Base-by-base conservation (phyloP, 139 green algal species). In the Nannochloris sp. region DNA sequence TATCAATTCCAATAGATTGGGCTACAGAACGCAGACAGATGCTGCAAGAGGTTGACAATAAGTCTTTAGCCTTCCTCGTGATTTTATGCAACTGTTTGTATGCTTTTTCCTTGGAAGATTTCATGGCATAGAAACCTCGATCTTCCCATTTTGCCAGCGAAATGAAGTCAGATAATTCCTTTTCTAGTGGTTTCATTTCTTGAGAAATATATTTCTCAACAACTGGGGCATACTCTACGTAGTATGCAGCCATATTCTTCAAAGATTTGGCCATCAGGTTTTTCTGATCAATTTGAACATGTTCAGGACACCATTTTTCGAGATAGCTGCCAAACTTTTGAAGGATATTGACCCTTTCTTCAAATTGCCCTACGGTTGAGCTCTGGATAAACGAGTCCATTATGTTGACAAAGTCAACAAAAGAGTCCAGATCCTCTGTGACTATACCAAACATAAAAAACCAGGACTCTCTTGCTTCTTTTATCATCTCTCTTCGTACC, bases 81-180 rank as follows among this genome's bases (percentile, higher is more conserved):
- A 91, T 37, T 58, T 76, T 79, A 76, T 96, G 87, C 66, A 98
- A 77, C 66, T 94, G 82, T 31, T 91, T 75, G 71, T 96, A 83
- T 6, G 84, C 81, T 68, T 90, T 91, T 63, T 98, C 93, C 4
- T 76, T 86, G 44, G 72, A 80, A 2, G 66, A 61, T 49, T 77
- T 77, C 79, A 96, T 76, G 1, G 86, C 80, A 67, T 97, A 95
- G 77, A 91, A 95, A 36, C 90, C 89, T 8, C 88, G 76, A 78
- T 99, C 91, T 71, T 99, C 93, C 93, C 93, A 99, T 68, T 90
- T 92, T n/a, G 90, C 84, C 55, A 99, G 80, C 53, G 73, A 62
- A 26, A 96, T 89, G 83, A 97, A 96, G 73, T 97, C 92, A 46
- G 79, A 16, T 36, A 98, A 78, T 53, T 95, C 84, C 68, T 95